Percentiles rank a stretch among this genome's conserved stretches.
Conservation (phyloP, 305 asterid species). For the Fraxinus floribunda region DNA sequence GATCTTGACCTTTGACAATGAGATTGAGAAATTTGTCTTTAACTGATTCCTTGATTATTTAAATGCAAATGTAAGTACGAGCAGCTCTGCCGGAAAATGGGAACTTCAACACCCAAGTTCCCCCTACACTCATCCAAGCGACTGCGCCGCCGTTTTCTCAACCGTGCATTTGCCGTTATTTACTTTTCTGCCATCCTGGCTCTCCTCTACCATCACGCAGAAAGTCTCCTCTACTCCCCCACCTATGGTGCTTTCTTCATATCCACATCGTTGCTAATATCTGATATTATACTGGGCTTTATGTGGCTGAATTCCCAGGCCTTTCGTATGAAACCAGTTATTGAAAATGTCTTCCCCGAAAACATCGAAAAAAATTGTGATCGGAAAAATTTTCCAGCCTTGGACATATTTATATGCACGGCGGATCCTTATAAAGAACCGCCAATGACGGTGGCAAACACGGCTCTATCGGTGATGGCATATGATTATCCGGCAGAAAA, state of each 20-base stretch:
- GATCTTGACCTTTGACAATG: not conserved
- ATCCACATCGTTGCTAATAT: conserved; percentile 30
- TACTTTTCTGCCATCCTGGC: conserved; percentile 41
- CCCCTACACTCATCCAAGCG: conserved; percentile 36
- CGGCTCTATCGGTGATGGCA: conserved; percentile 61
- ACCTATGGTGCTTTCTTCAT: conserved; percentile 30
- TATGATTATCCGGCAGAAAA: conserved; percentile 63
- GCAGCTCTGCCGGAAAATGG: conserved; percentile 4
- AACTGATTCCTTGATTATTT: not conserved
- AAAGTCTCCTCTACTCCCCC: conserved; percentile 25
- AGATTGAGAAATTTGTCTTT: not conserved
- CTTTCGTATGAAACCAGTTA: conserved; percentile 48
- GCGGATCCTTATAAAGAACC: conserved; percentile 72
- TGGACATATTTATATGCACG: conserved; percentile 65
- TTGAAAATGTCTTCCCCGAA: conserved; percentile 32
- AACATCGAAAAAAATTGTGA: conserved; percentile 13
- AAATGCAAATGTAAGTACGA: not conserved
- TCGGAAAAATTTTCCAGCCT: conserved; percentile 35
- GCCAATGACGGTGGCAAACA: conserved; percentile 50
- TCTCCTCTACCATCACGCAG: conserved; percentile 46
- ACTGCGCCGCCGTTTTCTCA: conserved; percentile 36
- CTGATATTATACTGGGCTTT: conserved; percentile 46
- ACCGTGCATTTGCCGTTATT: conserved; percentile 39
- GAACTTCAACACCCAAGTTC: conserved; percentile 9
- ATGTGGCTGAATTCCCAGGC: conserved; percentile 57